phyloP scores from a whole-genome alignment of 345 rosid genomes.

The Arabidopsis arenosa region DNA sequence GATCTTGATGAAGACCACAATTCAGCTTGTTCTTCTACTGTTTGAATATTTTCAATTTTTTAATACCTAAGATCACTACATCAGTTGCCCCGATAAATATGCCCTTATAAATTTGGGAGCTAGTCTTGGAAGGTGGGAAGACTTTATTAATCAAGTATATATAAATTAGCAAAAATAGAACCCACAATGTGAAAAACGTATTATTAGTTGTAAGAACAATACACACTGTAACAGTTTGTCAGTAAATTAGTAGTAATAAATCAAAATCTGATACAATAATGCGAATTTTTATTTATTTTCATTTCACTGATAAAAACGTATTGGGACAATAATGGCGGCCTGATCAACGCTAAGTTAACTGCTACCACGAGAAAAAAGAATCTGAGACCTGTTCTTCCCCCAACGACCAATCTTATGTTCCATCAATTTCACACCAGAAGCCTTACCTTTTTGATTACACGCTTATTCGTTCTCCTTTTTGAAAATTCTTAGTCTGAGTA shows the following conservation, averaged over 20 bases:
- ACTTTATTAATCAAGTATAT: neutral
- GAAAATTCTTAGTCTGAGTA: slow-evolving; percentile 5
- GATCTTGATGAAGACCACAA: no score
- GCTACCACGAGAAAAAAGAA: slow-evolving; percentile 8
- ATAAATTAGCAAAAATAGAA: neutral
- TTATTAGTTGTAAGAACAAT: neutral
- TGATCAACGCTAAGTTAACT: slow-evolving; percentile 17
- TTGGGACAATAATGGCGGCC: slow-evolving; percentile 37
- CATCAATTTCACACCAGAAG: slow-evolving; percentile 5
- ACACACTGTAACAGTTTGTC: neutral
- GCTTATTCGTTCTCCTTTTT: slow-evolving; percentile 25
- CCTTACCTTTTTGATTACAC: slow-evolving; percentile 14
- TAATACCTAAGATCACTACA: no score
- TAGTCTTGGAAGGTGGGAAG: neutral
- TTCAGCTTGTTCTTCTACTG: no score
- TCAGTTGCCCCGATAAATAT: no score
- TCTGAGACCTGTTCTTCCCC: slow-evolving; percentile 26
- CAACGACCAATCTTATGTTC: slow-evolving; percentile 32
- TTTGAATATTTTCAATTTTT: no score
- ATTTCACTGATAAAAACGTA: neutral
- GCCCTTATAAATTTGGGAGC: no score
- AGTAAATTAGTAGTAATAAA: neutral
- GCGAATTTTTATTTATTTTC: neutral
- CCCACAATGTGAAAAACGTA: slow-evolving; percentile 7
- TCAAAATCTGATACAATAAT: neutral